phyloP scores from a whole-genome alignment of 345 rosid species.

The Arabidopsis suecica region DNA sequence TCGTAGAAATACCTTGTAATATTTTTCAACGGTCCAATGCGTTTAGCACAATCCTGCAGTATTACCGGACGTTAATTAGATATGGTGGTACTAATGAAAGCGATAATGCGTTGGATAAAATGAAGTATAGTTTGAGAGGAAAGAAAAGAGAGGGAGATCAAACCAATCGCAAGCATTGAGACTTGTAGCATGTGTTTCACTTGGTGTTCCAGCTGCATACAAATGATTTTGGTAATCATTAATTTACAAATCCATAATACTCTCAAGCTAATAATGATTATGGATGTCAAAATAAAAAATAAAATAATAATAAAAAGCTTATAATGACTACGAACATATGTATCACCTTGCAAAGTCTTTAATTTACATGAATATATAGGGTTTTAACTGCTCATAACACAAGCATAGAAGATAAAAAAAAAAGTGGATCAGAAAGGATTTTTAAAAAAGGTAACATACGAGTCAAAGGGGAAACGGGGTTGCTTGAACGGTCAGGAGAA shows the following conservation, averaged over 20 bases:
- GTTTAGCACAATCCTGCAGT: slow-evolving; percentile 68
- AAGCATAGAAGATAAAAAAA: not conserved
- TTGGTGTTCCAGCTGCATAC: slow-evolving; percentile 73
- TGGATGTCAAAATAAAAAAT: too few relatives aligned
- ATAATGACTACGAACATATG: not conserved
- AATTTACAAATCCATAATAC: not conserved
- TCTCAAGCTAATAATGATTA: not conserved
- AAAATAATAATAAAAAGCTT: too few relatives aligned
- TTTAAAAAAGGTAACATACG: slow-evolving; percentile 45
- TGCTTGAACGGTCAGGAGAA: slow-evolving; percentile 52
- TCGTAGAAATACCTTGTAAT: not conserved
- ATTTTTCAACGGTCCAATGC: slow-evolving; percentile 75
- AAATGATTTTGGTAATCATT: not conserved
- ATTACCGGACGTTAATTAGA: not conserved
- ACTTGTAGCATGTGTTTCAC: slow-evolving; percentile 58
- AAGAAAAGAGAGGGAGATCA: slow-evolving; percentile 10
- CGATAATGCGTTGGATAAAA: not conserved
- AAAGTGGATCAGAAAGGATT: not conserved
- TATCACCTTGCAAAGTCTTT: not conserved
- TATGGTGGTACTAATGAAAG: not conserved
- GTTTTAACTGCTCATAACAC: not conserved
- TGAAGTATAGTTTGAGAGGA: not conserved
- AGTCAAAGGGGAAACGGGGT: slow-evolving; percentile 57
- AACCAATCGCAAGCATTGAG: slow-evolving; percentile 71
- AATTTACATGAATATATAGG: not conserved